Evolutionary conservation across 306 rosid species (phyloP), one percentile per base, ranked within the genome.

Genomic region (Prunus mira): DNA sequence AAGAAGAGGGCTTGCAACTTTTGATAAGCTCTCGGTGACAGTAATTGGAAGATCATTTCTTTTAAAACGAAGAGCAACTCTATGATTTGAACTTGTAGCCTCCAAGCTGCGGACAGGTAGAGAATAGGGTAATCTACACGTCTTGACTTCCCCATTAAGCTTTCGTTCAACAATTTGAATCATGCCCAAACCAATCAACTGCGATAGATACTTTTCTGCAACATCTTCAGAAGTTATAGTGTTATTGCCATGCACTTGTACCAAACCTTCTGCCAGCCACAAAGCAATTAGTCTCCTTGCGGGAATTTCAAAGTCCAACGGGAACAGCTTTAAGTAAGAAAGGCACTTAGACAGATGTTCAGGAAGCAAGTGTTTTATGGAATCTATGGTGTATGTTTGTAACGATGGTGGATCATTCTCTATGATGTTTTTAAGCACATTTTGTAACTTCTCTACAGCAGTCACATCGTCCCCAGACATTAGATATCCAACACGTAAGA

Each of bases 261-360:
- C 79, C 71, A 83, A 22, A 17, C 70, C 83, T 82, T 82, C 83
- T 62, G 84, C 81, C 68, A 68, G 76, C 89, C 89, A 83, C 17
- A 80, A 57, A 64, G 78, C 55, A 25, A 78, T 12, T 78, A 86
- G 20, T 71, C 89, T 80, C 83, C 87, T 80, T 9, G 67, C 77
- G 0, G 87, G 81, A 32, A 86, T 83, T 70, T 80, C 87, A 74
- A 52, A 78, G 81, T 71, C 69, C 34, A 15, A 4, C 12, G 87
- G 89, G 67, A 86, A 77, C 50, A 77, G 71, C 47, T 73, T 78
- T 14, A 86, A 71, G 79, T 51, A 75, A 58, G 63, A 62, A 18
- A 86, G 83, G 47, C 74, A 75, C 22, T 74, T 28, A 4, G 1
- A 54, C 15, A 54, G 24, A 75, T 60, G 54, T 27, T 22, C 5